Percentiles rank a stretch among this genome's conserved stretches.
phyloP scores from a whole-genome alignment of 345 rosid species.

The Populus simonii region DNA sequence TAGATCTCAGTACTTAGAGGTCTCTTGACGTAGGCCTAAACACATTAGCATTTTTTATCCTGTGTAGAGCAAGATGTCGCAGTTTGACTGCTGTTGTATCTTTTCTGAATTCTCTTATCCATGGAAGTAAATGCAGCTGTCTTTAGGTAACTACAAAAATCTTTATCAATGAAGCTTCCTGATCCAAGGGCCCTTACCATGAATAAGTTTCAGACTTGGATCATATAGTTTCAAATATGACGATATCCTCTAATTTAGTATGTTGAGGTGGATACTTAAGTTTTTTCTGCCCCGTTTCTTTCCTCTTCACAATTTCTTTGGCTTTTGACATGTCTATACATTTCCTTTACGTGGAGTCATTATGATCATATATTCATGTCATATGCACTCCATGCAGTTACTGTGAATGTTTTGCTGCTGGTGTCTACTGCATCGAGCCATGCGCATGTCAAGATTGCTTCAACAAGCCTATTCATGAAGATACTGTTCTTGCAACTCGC shows the following conservation, averaged over 20 bases:
- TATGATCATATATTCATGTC: not conserved
- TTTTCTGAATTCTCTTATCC: not conserved
- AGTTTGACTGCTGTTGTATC: not conserved
- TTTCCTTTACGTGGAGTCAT: not conserved
- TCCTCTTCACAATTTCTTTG: not conserved
- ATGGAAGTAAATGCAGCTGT: not conserved
- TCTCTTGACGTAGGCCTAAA: not conserved
- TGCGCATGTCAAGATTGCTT: slow-evolving; percentile 93
- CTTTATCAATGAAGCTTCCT: not conserved
- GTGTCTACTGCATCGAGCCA: slow-evolving; percentile 89
- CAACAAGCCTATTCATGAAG: slow-evolving; percentile 91
- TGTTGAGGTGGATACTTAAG: not conserved
- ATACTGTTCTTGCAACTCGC: slow-evolving; percentile 88
- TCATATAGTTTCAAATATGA: not conserved
- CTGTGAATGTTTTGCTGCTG: slow-evolving; percentile 99
- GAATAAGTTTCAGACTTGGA: not conserved
- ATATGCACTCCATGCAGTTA: slow-evolving; percentile 50
- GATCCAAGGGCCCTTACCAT: not conserved
- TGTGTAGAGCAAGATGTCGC: not conserved
- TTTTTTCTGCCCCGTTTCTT: not conserved
- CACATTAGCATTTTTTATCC: not conserved
- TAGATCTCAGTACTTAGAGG: not conserved
- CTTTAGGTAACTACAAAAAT: not conserved
- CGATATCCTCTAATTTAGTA: not conserved
- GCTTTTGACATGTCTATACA: not conserved